Evolutionary conservation across 805 yeast genomes (phyloP).

Genomic region (Millerozyma acaciae): DNA sequence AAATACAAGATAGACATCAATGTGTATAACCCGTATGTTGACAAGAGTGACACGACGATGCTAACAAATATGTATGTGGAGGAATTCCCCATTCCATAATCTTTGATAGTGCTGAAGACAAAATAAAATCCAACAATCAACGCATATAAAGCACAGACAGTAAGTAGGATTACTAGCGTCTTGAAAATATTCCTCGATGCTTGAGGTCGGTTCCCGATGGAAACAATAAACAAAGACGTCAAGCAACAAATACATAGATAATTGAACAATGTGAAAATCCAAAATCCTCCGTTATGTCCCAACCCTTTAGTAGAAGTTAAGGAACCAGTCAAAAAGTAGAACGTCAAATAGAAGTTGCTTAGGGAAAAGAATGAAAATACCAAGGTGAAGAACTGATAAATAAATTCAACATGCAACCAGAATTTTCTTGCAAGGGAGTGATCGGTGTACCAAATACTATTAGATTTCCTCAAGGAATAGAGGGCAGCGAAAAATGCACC

Average conservation of each 20-base stretch:
- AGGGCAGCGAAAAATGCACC: slow-evolving; percentile 95
- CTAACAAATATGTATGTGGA: slow-evolving; percentile 58
- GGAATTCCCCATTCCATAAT: slow-evolving; percentile 37
- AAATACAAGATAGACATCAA: slow-evolving; percentile 78
- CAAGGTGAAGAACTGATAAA: slow-evolving; percentile 76
- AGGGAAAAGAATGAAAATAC: slow-evolving; percentile 89
- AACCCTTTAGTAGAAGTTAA: slow-evolving; percentile 44
- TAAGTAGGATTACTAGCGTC: slow-evolving; percentile 64
- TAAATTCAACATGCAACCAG: slow-evolving; percentile 69
- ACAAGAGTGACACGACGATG: slow-evolving; percentile 76
- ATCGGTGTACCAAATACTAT: slow-evolving; percentile 71
- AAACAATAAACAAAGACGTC: slow-evolving; percentile 84
- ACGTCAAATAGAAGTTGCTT: slow-evolving; percentile 87
- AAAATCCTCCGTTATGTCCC: slow-evolving; percentile 71
- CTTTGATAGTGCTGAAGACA: slow-evolving; percentile 51
- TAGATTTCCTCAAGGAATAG: slow-evolving; percentile 77
- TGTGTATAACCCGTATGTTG: slow-evolving; percentile 88
- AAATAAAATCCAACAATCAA: slow-evolving; percentile 79
- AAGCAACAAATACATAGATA: slow-evolving; percentile 79
- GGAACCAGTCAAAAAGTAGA: slow-evolving; percentile 89
- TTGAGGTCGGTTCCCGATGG: slow-evolving; percentile 97
- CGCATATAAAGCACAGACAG: slow-evolving; percentile 78
- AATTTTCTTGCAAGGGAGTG: slow-evolving; percentile 70
- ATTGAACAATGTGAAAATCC: slow-evolving; percentile 80
- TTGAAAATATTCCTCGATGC: slow-evolving; percentile 83